Evolutionary conservation across 371 early-diverging fungal species (phyloP), one percentile per base, ranked within the genome.

Genomic region (Chytridium lagenaria): DNA sequence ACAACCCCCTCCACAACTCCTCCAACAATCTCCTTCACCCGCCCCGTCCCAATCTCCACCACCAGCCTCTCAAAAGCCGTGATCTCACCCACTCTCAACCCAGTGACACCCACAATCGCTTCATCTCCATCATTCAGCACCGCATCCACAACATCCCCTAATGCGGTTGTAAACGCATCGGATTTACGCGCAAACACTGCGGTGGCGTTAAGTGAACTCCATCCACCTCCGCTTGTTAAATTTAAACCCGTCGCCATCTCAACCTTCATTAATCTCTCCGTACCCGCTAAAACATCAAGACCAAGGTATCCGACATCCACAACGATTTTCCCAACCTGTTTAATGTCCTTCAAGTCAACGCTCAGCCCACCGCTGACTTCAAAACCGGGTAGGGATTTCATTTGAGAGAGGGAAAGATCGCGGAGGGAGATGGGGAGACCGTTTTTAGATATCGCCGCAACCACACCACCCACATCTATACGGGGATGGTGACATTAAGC

Each of bases 221-320:
- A n/a, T n/a, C n/a, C n/a, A n/a, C n/a, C n/a, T n/a, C n/a, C n/a
- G n/a, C n/a, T n/a, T n/a, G n/a, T n/a, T n/a, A n/a, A n/a, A n/a
- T n/a, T n/a, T n/a, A n/a, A n/a, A n/a, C n/a, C n/a, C n/a, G n/a
- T n/a, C n/a, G n/a, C n/a, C n/a, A n/a, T n/a, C n/a, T n/a, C n/a
- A n/a, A n/a, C n/a, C n/a, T n/a, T n/a, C n/a, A n/a, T n/a, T n/a
- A n/a, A n/a, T n/a, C n/a, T n/a, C n/a, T n/a, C n/a, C n/a, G n/a
- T n/a, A n/a, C n/a, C n/a, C n/a, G n/a, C n/a, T n/a, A n/a, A n/a
- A n/a, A n/a, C n/a, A n/a, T n/a, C n/a, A n/a, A n/a, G n/a, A n/a
- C n/a, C n/a, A n/a, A n/a, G n/a, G 40, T 59, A 79, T 22, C 79
- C 79, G 37, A 79, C 44, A 59, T 76, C 69, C 19, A 72, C 44